Base-by-base conservation (phyloP, 2,329 filamentous ascomycete species). In the Hymenoscyphus fraxineus region DNA sequence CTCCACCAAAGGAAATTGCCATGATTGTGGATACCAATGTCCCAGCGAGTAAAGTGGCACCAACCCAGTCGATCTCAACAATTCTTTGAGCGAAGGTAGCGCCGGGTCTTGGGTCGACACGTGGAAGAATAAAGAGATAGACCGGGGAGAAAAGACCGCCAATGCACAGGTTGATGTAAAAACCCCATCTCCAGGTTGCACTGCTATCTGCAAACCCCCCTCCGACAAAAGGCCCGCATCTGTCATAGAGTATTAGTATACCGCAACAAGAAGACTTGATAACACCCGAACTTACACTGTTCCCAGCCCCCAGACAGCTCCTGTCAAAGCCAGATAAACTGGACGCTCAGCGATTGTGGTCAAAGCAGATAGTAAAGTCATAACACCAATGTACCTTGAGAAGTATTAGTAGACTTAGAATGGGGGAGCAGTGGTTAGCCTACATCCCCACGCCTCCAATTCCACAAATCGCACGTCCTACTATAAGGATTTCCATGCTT, bases 81-180 rank as follows among this genome's bases (percentile, higher is more conserved):
- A 74, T 15, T 12, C 63, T 60, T 19, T 60, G 31, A 13, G 16
- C n/a, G 27, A 65, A 39, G 10, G 58, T 39, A 16, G 59, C 63
- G n/a, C 61, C 61, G 10, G 63, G 60, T 6, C 44, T 63, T 22
- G 71, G 74, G 56, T 72, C 74, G 32, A 75, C 78, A 59, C 74
- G 77, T 67, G 75, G 73, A 72, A 82, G 79, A 65, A 80, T 76
- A 58, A 77, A 75, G 67, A 80, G 65, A 27, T 78, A 62, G 40
- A 80, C 73, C 1, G 72, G 58, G 47, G 74, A 70, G 10, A 74
- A 74, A 2, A 73, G 15, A 38, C n/a, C 77, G 4, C 76, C 78
- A 51, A 84, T 72, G 35, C n/a, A 41, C 77, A 84, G 73, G 66
- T 85, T 85, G 72, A 85, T 80, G 69, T 85, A 86, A 69, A 66